A percentile compares a stretch with the other conserved stretches of the same genome.
phyloP scores from a whole-genome alignment of 2,329 filamentous ascomycete species.

The Stagonosporopsis vannaccii region DNA sequence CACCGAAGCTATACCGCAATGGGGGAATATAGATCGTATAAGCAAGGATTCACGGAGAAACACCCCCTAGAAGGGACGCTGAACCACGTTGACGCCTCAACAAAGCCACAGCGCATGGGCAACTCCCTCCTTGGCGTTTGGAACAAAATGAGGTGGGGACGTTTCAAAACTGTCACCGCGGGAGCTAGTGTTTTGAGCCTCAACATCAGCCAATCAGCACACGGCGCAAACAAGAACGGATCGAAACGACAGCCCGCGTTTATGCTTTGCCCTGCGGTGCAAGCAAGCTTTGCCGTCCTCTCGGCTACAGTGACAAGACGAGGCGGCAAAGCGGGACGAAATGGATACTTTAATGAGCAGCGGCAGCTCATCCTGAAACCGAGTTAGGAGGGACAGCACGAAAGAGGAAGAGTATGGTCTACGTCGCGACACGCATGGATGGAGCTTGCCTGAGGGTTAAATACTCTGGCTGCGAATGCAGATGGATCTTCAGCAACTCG shows the following conservation, averaged over 20 bases:
- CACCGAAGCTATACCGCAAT: neutral
- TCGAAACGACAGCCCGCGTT: neutral
- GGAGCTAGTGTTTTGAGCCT: constrained; percentile 18
- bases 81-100: neutral
- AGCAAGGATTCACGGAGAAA: neutral
- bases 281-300: constrained; percentile 2
- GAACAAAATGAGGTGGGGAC: constrained; percentile 15
- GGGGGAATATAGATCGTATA: neutral
- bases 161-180: constrained; percentile 15
- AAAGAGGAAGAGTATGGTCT: constrained; percentile 8
- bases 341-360: constrained; percentile 8
- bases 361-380: constrained; percentile 8
- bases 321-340: neutral
- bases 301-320: constrained; percentile 1
- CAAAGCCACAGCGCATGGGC: neutral
- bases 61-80: neutral
- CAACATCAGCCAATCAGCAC: constrained; percentile 7
- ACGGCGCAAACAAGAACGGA: neutral
- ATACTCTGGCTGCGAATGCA: neutral
- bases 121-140: constrained; percentile 12
- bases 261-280: neutral
- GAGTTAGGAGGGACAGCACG: constrained; percentile 4
- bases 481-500: neutral
- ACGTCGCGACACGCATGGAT: neutral
- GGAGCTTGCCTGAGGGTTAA: constrained; percentile 6